Conservation (phyloP, 2,329 filamentous ascomycete genomes). For the Coniochaeta pulveracea region DNA sequence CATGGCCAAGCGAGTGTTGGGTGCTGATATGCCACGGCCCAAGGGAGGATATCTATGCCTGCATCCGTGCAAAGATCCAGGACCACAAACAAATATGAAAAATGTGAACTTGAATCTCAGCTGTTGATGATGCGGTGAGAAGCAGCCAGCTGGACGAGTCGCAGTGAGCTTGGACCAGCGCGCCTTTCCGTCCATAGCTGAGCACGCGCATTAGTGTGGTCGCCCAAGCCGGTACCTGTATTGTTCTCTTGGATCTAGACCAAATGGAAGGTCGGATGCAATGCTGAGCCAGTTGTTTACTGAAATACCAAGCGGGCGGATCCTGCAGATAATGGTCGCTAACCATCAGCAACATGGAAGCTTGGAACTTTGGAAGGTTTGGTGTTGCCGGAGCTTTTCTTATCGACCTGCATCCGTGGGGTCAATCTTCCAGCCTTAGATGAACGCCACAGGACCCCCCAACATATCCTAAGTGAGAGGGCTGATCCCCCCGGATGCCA, state of each 20-base stretch:
- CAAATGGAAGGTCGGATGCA: neutral
- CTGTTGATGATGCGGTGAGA: neutral
- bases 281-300: neutral
- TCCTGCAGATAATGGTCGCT: too few relatives aligned
- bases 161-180: neutral
- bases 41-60: neutral
- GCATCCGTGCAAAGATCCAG: neutral
- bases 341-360: too few relatives aligned
- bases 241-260: neutral
- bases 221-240: too few relatives aligned
- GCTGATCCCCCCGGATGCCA: conserved; percentile 12
- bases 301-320: neutral
- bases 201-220: too few relatives aligned
- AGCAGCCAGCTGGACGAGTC: neutral
- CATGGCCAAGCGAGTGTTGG: neutral
- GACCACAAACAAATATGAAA: neutral
- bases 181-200: neutral
- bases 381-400: conserved; percentile 2
- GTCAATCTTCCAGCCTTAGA: conserved; percentile 1
- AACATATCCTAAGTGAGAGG: too few relatives aligned
- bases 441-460: too few relatives aligned
- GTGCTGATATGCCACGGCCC: neutral
- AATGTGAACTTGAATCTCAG: neutral
- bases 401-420: neutral
- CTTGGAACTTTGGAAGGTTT: neutral